These are phyloP conservation scores for Neonothopanus nambi DNA, from an alignment of 1,284 basidiomycete genomes.

Conservation along the genomic window DNA sequence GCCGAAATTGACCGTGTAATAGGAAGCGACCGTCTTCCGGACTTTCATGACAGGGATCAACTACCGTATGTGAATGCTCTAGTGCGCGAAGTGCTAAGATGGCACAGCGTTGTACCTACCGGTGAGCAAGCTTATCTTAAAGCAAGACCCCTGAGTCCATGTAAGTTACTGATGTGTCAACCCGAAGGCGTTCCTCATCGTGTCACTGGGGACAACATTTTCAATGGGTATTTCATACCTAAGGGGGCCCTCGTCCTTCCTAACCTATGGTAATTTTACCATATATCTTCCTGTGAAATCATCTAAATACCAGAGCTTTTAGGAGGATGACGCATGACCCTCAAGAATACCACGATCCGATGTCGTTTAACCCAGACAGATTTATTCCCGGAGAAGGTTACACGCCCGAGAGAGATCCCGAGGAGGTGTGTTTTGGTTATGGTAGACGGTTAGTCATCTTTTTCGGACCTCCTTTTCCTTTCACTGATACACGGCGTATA, in stretches of 20 bases:
- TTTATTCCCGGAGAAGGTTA: conserved; percentile 1
- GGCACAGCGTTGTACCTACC: conserved; percentile 18
- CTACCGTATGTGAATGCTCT: conserved; percentile 37
- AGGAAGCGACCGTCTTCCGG: conserved; percentile 32
- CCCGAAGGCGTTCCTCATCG: conserved; percentile 1
- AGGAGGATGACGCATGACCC: background rate
- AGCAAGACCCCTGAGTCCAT: no score
- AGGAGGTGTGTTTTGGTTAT: conserved; percentile 5
- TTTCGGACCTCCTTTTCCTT: no score
- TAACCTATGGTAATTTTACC: conserved; percentile 28
- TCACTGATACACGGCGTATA: background rate
- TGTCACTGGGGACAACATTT: background rate
- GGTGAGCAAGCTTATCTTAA: no score
- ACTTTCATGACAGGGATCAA: conserved; percentile 27
- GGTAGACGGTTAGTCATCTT: conserved; percentile 10
- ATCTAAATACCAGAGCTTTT: no score
- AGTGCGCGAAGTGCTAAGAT: conserved; percentile 30
- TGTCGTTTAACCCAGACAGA: background rate
- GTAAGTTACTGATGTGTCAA: no score
- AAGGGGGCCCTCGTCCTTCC: conserved; percentile 21
- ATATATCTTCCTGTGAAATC: no score
- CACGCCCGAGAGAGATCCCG: background rate
- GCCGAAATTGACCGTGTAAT: conserved; percentile 36
- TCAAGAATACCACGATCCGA: background rate
- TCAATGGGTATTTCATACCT: background rate